A percentile compares a stretch with the other conserved stretches of the same genome.
These are phyloP conservation scores for Jaltomata sinuosa DNA, from an alignment of 257 asterid species.

Conservation along the genomic window DNA sequence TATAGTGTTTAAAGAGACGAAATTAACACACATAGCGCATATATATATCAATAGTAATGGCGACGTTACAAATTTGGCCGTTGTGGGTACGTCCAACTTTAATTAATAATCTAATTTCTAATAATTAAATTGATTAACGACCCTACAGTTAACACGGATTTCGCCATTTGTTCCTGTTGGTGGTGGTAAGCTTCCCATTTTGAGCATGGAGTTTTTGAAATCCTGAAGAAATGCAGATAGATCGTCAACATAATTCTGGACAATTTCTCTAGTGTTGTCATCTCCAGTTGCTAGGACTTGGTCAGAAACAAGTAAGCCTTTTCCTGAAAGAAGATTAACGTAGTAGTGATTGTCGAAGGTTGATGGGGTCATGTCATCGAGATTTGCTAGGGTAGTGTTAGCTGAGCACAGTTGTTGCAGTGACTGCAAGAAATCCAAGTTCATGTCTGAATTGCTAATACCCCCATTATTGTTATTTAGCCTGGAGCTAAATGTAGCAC, in stretches of 20 bases:
- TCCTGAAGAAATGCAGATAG: constrained; percentile 31
- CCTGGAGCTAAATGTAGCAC: constrained; percentile 52
- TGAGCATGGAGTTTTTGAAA: constrained; percentile 53
- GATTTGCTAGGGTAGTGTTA: constrained; percentile 52
- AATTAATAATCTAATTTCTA: background rate
- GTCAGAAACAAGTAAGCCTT: constrained; percentile 68
- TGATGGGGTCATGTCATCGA: constrained; percentile 50
- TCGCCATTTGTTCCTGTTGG: constrained; percentile 29
- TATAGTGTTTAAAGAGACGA: background rate
- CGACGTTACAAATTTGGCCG: background rate
- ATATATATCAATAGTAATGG: background rate
- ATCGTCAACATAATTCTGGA: constrained; percentile 35
- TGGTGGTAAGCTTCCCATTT: constrained; percentile 55
- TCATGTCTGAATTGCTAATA: constrained; percentile 14
- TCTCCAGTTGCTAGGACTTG: constrained; percentile 40
- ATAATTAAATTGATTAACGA: constrained; percentile 21
- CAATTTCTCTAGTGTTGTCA: constrained; percentile 20
- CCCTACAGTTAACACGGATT: constrained; percentile 55
- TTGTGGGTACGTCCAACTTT: background rate
- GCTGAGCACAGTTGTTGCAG: constrained; percentile 55
- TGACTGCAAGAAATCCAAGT: constrained; percentile 42
- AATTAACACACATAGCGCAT: background rate
- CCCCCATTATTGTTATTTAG: constrained; percentile 6
- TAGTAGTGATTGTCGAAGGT: constrained; percentile 68
- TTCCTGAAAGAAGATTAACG: constrained; percentile 52